Base-by-base conservation (phyloP, 192 early-diverging fungal genomes). In the Coemansia sp. region DNA sequence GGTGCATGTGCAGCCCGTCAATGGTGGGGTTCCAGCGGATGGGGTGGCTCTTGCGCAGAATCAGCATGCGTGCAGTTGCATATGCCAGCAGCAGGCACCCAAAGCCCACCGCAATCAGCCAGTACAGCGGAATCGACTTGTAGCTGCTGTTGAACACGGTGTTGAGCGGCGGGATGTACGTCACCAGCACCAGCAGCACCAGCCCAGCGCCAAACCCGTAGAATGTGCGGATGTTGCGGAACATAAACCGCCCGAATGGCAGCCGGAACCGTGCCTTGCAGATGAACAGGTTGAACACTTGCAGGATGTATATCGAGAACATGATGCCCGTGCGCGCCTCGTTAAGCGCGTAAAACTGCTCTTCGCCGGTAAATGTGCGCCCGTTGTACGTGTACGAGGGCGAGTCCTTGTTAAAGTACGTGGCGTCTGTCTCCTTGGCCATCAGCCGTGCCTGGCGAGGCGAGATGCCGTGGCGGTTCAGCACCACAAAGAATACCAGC, bases 231-330 rank as follows among this genome's bases (percentile, higher is more conserved):
- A 57, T 58, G 83, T 98, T 98, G 30, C 82, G 69, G 74, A 94
- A 89, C 81, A 91, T 88, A 68, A 88, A 87, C 57, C 59, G 70
- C 8, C 91, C 89, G 61, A 94, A 86, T 15, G 92, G 92, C 54
- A 92, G 56, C 5, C 81, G 72, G 49, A 87, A 78, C 12, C 88
- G 67, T 39, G 87, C 85, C 82, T 96, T 98, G 80, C 87, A 90
- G 15, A 89, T 88, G 68, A 98, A 96, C 81, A 94, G 62, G 80
- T 98, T 98, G 82, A 93, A 95, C 55, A 90, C 85, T 65, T 98
- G 95, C 76, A 86, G 79, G 16, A 75, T 75, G 63, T 68, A 75
- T 38, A 75, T 75, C 16, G 74, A 71, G 65, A 94, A 86, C 80
- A 93, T 79, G 18, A 98, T 79, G 21, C 80, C 79, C 10, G 90